Conservation (phyloP, 306 rosid species). For the Echinosophora koreensis region DNA sequence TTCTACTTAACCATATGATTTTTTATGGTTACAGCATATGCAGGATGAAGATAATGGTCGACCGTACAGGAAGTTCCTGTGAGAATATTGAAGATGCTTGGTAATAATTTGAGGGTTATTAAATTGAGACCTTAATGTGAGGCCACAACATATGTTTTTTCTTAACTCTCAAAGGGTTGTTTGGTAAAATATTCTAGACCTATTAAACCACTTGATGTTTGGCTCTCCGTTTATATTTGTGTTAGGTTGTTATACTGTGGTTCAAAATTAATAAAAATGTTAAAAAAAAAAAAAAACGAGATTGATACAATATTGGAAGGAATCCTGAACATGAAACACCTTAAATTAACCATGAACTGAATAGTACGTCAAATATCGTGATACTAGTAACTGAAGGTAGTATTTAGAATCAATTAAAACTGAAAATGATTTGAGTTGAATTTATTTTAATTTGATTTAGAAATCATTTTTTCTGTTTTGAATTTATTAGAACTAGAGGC, state of each 20-base stretch:
- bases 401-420: no score
- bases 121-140: slow-evolving; percentile 38
- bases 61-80: slow-evolving; percentile 85
- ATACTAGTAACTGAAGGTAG: no score
- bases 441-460: no score
- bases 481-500: no score
- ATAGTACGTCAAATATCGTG: not conserved
- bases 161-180: slow-evolving; percentile 34
- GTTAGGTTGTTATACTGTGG: slow-evolving; percentile 19
- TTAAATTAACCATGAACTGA: slow-evolving; percentile 6
- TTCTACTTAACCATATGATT: not conserved
- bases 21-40: slow-evolving; percentile 71
- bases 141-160: slow-evolving; percentile 44
- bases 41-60: slow-evolving; percentile 95
- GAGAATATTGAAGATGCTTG: slow-evolving; percentile 47
- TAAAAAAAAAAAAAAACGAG: not conserved
- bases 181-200: slow-evolving; percentile 31
- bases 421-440: no score
- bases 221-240: slow-evolving; percentile 29
- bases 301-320: slow-evolving; percentile 6
- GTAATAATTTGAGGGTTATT: slow-evolving; percentile 53
- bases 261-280: slow-evolving; percentile 38
- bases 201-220: slow-evolving; percentile 24
- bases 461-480: no score
- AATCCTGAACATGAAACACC: not conserved